Evolutionary conservation across 495 filamentous ascomycete species (phyloP).

Genomic region (Penicillium silybi): DNA sequence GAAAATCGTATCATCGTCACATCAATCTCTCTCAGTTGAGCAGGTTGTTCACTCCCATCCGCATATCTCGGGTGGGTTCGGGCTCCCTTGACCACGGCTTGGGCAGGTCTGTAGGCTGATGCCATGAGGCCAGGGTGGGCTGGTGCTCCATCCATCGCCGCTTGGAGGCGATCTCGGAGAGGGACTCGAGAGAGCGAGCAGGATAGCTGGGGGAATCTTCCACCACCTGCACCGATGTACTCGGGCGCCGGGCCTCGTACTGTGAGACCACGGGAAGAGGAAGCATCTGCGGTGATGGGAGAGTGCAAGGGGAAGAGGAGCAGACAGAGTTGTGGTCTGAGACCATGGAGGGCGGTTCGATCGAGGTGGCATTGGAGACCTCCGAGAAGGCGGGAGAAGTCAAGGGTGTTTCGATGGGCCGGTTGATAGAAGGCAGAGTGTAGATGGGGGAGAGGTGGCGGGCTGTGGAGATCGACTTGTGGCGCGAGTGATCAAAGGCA

Average conservation of each 20-base stretch:
- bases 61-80: constrained; percentile 38
- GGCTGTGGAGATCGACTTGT: constrained; percentile 30
- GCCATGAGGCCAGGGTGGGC: constrained; percentile 28
- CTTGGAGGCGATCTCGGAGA: constrained; percentile 31
- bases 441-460: constrained; percentile 44
- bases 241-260: constrained; percentile 32
- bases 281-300: constrained; percentile 41
- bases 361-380: constrained; percentile 54
- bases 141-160: constrained; percentile 33
- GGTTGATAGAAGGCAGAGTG: constrained; percentile 43
- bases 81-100: constrained; percentile 22
- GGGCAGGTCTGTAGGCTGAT: constrained; percentile 19
- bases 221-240: constrained; percentile 23
- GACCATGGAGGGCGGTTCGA: constrained; percentile 67
- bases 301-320: constrained; percentile 50
- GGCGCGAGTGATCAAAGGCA: constrained; percentile 16
- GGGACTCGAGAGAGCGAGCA: constrained; percentile 24
- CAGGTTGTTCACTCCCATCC: constrained; percentile 41
- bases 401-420: constrained; percentile 56
- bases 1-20: constrained; percentile 12
- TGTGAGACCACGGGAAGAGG: constrained; percentile 35
- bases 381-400: constrained; percentile 66
- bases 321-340: constrained; percentile 67
- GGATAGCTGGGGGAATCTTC: constrained; percentile 28
- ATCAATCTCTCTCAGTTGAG: constrained; percentile 27